Conservation (phyloP, 2,329 filamentous ascomycete genomes). For the Fusarium zealandicum region DNA sequence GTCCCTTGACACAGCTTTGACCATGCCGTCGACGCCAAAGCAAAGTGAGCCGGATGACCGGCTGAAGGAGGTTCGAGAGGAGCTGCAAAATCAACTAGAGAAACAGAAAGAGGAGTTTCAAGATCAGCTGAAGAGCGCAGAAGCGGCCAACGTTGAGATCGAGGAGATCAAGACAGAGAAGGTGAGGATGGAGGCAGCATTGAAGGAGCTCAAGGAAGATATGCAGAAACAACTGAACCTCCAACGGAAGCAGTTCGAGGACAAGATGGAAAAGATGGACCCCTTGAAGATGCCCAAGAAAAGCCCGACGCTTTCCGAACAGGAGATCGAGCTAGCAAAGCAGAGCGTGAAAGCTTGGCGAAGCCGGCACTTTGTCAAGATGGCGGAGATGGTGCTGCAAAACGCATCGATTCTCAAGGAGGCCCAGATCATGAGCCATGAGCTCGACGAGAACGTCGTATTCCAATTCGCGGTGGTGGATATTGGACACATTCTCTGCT, state of each 20-base stretch:
- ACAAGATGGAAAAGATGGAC: conserved; percentile 79
- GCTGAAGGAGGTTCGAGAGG: conserved; percentile 77
- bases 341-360: conserved; percentile 78
- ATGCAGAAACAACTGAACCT: conserved; percentile 86
- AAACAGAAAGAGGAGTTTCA: conserved; percentile 85
- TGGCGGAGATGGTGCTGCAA: conserved; percentile 91
- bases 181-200: conserved; percentile 80
- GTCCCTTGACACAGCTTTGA: conserved; percentile 91
- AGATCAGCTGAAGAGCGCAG: conserved; percentile 76
- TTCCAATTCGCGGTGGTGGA: conserved; percentile 97
- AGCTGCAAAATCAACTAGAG: conserved; percentile 83
- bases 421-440: conserved; percentile 96
- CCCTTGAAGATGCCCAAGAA: conserved; percentile 67
- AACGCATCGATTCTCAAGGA: conserved; percentile 90
- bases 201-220: conserved; percentile 80
- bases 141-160: conserved; percentile 77
- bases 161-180: conserved; percentile 87
- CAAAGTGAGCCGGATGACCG: conserved; percentile 78
- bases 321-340: conserved; percentile 75
- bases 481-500: conserved; percentile 84
- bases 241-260: conserved; percentile 85
- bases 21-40: conserved; percentile 91
- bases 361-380: conserved; percentile 84
- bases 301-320: conserved; percentile 71
- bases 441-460: conserved; percentile 89